Evolutionary conservation across 106 monocot species (phyloP).

Genomic region (Dioscorea dumetorum): DNA sequence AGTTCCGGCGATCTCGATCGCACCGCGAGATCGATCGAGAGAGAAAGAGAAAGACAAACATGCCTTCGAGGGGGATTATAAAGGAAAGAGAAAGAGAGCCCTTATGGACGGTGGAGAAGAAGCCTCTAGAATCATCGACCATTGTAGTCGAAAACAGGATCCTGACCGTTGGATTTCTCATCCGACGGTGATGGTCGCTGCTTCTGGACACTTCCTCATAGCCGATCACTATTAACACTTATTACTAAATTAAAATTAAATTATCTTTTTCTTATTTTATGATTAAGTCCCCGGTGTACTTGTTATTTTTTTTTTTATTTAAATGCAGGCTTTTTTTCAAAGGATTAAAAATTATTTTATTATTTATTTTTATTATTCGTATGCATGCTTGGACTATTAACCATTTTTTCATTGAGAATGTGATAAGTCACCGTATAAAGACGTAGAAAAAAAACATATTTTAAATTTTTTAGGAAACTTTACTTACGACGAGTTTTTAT

Average conservation of each 20-base stretch:
- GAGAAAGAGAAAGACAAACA: background rate
- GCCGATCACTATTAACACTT: background rate
- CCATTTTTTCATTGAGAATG: no score
- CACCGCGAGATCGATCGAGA: background rate
- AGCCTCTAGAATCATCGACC: slow-evolving; percentile 1
- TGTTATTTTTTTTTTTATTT: no score
- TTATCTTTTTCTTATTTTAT: background rate
- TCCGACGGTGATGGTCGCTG: background rate
- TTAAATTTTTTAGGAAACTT: no score
- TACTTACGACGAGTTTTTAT: no score
- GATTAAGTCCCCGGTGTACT: background rate
- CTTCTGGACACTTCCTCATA: slow-evolving; percentile 3
- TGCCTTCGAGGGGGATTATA: slow-evolving; percentile 1
- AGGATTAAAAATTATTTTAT: no score
- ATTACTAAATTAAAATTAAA: background rate
- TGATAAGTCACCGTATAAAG: no score
- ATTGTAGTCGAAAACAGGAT: background rate
- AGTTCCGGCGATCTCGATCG: background rate
- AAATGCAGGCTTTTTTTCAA: no score
- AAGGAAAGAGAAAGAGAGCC: background rate
- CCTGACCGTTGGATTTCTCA: slow-evolving; percentile 1
- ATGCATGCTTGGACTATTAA: no score
- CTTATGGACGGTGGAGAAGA: slow-evolving; percentile 1
- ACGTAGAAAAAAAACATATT: no score
- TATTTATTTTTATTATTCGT: no score